phyloP scores from a whole-genome alignment of 2,329 filamentous ascomycete species.

The Penicillium nordicum region DNA sequence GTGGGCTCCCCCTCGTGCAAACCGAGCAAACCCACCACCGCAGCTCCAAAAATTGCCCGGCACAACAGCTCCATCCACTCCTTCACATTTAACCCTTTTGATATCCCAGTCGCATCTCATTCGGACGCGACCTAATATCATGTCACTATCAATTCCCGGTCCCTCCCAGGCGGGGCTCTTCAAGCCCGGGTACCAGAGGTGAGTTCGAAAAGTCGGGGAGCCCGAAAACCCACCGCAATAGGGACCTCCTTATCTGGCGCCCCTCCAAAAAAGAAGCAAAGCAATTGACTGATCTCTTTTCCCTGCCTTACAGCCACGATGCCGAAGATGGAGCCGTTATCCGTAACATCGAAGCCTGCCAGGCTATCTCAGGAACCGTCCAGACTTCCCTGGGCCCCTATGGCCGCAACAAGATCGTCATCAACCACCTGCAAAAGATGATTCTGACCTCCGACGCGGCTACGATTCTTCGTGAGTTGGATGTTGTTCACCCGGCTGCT shows the following conservation, averaged over 20 bases:
- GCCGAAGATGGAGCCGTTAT: conserved; percentile 98
- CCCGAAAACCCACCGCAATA: conserved; percentile 10
- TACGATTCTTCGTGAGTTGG: conserved; percentile 93
- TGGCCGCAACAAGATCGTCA: conserved; percentile 98
- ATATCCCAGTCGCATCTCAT: conserved; percentile 21
- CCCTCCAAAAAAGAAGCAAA: conserved; percentile 10
- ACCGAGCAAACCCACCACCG: conserved; percentile 37
- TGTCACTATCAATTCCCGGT: conserved; percentile 95
- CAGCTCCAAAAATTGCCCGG: conserved; percentile 40
- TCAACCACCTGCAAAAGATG: conserved; percentile 99
- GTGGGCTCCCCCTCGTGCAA: conserved; percentile 36
- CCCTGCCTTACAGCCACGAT: conserved; percentile 69
- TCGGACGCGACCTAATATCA: conserved; percentile 31
- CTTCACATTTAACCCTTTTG: conserved; percentile 11
- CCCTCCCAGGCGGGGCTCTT: conserved; percentile 92
- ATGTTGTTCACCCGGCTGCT: conserved; percentile 95
- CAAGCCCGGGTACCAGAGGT: conserved; percentile 97
- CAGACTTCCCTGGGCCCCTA: conserved; percentile 96
- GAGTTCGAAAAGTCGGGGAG: conserved; percentile 34
- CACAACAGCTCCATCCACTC: conserved; percentile 26
- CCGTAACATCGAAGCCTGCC: conserved; percentile 97
- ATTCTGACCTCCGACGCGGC: conserved; percentile 96
- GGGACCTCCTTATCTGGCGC: conserved; percentile 23
- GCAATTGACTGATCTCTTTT: conserved; percentile 11
- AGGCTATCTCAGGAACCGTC: conserved; percentile 91